Percentiles rank a stretch among this genome's conserved stretches.
Conservation (phyloP, 1,139 yeast genomes). For the Diutina sp. region DNA sequence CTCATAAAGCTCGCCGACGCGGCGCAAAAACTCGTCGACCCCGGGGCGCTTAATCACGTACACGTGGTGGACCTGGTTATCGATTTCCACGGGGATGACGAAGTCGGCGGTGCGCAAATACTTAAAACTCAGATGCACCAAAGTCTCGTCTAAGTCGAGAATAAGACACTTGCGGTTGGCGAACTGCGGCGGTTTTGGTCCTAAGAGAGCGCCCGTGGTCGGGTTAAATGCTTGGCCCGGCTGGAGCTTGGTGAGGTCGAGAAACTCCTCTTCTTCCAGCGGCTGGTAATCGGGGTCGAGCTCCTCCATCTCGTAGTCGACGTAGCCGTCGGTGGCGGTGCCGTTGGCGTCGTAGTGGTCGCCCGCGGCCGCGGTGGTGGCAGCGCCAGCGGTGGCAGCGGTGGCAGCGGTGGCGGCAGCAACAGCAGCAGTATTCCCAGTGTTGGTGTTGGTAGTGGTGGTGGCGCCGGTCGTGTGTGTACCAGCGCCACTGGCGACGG, state of each 20-base stretch:
- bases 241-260: conserved; percentile 52
- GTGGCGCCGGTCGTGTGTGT: not conserved
- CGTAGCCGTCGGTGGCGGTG: not conserved
- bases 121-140: conserved; percentile 92
- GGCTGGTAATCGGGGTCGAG: conserved; percentile 13
- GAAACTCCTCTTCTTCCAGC: conserved; percentile 9
- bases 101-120: conserved; percentile 88
- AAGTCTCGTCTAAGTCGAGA: conserved; percentile 87
- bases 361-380: not conserved
- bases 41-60: conserved; percentile 97
- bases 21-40: conserved; percentile 79
- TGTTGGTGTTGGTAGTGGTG: not conserved
- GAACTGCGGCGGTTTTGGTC: conserved; percentile 20
- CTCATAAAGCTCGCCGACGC: conserved; percentile 80
- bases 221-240: conserved; percentile 54
- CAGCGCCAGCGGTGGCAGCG: conserved; percentile 4
- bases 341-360: not conserved
- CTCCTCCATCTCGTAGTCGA: conserved; percentile 2
- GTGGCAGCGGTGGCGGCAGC: conserved; percentile 9
- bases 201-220: conserved; percentile 53
- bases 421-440: conserved; percentile 7
- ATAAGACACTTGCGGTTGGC: conserved; percentile 71
- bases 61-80: conserved; percentile 83
- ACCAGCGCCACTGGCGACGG: not conserved
- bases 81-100: conserved; percentile 66